Conservation (phyloP, 2,329 filamentous ascomycete species). For the Pseudogymnoascus verrucosus region DNA sequence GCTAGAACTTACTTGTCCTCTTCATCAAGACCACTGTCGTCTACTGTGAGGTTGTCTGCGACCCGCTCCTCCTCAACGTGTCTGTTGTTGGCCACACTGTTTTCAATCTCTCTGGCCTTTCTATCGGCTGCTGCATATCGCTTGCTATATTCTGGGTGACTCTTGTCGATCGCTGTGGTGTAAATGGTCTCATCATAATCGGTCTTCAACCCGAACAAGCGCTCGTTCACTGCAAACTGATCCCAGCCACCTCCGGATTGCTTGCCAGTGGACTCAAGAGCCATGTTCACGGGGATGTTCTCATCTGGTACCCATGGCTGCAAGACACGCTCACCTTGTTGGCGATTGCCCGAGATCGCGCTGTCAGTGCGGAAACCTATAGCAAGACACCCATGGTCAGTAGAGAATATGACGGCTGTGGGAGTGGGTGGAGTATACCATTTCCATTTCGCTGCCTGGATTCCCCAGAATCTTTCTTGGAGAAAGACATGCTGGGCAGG, state of each 20-base stretch:
- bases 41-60: conserved; percentile 54
- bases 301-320: conserved; percentile 73
- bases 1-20: conserved; percentile 71
- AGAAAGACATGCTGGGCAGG: conserved; percentile 49
- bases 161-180: conserved; percentile 83
- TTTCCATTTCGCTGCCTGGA: conserved; percentile 3
- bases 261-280: conserved; percentile 48
- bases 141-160: conserved; percentile 71
- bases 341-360: conserved; percentile 72
- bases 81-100: conserved; percentile 61
- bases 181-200: conserved; percentile 94
- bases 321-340: conserved; percentile 63
- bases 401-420: neutral
- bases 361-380: conserved; percentile 81
- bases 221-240: conserved; percentile 86
- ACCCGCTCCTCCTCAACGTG: conserved; percentile 89
- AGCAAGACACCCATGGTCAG: neutral
- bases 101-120: conserved; percentile 85
- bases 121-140: conserved; percentile 70
- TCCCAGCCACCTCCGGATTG: conserved; percentile 57
- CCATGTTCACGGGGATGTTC: conserved; percentile 56
- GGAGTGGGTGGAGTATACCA: neutral
- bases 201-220: conserved; percentile 76
- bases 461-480: conserved; percentile 51
- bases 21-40: conserved; percentile 67